Conservation (phyloP, 2,329 filamentous ascomycete species). For the Alternaria gaisen region DNA sequence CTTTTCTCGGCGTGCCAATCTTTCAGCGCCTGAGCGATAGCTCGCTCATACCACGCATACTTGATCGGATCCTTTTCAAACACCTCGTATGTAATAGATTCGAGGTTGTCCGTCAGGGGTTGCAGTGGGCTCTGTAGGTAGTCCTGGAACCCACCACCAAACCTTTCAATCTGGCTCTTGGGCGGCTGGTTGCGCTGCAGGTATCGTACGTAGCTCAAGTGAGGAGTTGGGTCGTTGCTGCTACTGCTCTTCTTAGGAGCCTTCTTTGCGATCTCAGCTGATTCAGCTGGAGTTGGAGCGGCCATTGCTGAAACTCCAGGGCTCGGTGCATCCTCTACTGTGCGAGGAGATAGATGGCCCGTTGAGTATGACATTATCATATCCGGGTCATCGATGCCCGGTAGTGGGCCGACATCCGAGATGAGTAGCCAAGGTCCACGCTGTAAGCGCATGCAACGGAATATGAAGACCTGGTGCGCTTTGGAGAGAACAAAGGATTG, state of each 20-base stretch:
- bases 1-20: conserved; percentile 80
- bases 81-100: conserved; percentile 97
- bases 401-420: conserved; percentile 65
- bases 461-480: conserved; percentile 65
- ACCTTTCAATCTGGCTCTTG: conserved; percentile 68
- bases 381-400: conserved; percentile 56
- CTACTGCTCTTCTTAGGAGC: conserved; percentile 54
- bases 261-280: conserved; percentile 56
- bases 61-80: conserved; percentile 99
- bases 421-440: conserved; percentile 68
- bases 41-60: conserved; percentile 92
- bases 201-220: conserved; percentile 84
- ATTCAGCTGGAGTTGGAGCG: conserved; percentile 74
- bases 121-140: conserved; percentile 96
- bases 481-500: conserved; percentile 68
- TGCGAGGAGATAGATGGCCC: conserved; percentile 53
- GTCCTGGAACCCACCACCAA: conserved; percentile 82
- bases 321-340: conserved; percentile 51
- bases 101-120: conserved; percentile 93
- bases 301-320: conserved; percentile 29
- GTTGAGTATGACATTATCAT: conserved; percentile 49
- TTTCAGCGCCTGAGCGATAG: conserved; percentile 78
- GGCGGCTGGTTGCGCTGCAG: conserved; percentile 83
- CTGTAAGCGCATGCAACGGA: conserved; percentile 65
- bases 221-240: conserved; percentile 65